Conservation (phyloP, 345 rosid genomes). For the Camelina neglecta region DNA sequence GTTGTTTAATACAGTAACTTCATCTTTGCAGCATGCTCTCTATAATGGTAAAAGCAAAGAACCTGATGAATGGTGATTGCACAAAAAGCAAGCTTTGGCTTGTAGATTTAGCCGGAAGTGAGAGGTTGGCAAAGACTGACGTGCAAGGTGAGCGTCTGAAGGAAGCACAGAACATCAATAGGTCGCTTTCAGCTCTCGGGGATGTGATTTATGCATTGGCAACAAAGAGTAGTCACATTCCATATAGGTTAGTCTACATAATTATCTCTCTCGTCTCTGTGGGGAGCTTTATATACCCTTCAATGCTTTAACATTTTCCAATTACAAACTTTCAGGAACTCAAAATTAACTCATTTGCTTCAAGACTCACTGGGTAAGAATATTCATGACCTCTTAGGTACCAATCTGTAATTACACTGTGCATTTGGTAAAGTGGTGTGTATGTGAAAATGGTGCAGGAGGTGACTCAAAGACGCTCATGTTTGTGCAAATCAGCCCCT, state of each 20-base stretch:
- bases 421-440: conserved; percentile 18
- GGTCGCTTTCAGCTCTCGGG: conserved; percentile 95
- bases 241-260: conserved; percentile 64
- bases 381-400: conserved; percentile 6
- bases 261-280: neutral
- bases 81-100: conserved; percentile 99
- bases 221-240: conserved; percentile 85
- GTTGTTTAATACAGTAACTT: conserved; percentile 5
- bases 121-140: conserved; percentile 91
- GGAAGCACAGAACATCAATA: conserved; percentile 94
- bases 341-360: conserved; percentile 92
- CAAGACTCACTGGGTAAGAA: conserved; percentile 91
- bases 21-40: conserved; percentile 79
- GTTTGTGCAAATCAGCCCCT: conserved; percentile 97
- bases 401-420: conserved; percentile 9
- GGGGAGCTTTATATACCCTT: neutral
- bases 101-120: conserved; percentile 97
- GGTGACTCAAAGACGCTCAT: conserved; percentile 92
- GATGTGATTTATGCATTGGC: conserved; percentile 92
- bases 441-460: conserved; percentile 53
- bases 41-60: conserved; percentile 85
- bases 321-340: conserved; percentile 69
- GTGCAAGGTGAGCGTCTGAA: conserved; percentile 92
- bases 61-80: conserved; percentile 79
- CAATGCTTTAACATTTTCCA: conserved; percentile 34